Percentiles rank a stretch among this genome's conserved stretches.
phyloP scores from a whole-genome alignment of 2,329 filamentous ascomycete species.

The Trichoderma asperellum region DNA sequence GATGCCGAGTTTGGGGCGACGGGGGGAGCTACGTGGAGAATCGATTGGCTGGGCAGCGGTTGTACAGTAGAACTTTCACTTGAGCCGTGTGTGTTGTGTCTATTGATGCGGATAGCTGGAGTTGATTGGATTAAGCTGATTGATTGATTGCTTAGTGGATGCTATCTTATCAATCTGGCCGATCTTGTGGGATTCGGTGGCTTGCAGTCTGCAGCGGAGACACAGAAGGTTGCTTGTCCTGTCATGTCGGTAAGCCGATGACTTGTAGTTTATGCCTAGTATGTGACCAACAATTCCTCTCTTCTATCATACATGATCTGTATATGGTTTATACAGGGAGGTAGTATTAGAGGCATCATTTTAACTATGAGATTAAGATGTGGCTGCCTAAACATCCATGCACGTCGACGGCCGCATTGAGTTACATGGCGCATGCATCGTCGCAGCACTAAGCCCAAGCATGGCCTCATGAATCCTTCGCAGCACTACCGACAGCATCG shows the following conservation, averaged over 20 bases:
- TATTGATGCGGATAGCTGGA: neutral
- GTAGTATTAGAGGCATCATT: no score
- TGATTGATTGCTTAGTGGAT: neutral
- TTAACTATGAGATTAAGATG: neutral
- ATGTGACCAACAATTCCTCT: neutral
- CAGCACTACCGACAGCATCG: neutral
- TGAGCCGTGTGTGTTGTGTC: neutral
- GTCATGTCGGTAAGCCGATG: neutral
- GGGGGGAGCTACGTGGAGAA: neutral
- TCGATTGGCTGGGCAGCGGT: neutral
- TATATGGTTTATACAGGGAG: neutral
- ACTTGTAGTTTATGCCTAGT: neutral
- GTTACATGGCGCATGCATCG: neutral
- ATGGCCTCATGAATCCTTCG: neutral
- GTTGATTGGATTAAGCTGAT: neutral
- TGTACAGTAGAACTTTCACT: neutral
- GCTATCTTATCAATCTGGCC: conserved; percentile 10
- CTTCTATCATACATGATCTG: neutral
- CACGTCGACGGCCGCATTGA: neutral
- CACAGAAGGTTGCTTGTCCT: neutral
- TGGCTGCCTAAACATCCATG: neutral
- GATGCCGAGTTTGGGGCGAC: neutral
- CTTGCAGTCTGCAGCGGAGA: neutral
- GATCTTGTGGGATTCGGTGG: neutral
- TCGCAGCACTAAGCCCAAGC: conserved; percentile 1